These are phyloP conservation scores for Comarum palustre DNA, from an alignment of 306 rosid species.

Conservation along the genomic window DNA sequence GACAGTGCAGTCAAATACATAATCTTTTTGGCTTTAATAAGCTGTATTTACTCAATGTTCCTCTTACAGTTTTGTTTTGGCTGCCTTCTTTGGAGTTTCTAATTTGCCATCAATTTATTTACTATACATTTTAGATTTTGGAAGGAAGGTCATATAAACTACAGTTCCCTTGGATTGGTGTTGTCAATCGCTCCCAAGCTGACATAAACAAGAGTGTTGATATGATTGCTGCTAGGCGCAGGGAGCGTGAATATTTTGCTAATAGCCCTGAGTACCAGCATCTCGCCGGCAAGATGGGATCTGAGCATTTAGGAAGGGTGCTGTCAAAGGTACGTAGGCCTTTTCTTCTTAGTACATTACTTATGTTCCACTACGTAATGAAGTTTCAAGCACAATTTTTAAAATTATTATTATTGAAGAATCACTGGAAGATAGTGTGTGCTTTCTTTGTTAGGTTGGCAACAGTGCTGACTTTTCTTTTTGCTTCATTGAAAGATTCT, in stretches of 20 bases:
- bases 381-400: neutral
- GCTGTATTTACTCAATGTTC: neutral
- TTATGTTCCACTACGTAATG: neutral
- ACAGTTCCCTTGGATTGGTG: slow-evolving; percentile 53
- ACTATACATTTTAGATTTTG: slow-evolving; percentile 28
- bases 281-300: slow-evolving; percentile 41
- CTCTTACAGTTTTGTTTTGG: neutral
- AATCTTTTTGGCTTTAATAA: neutral
- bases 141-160: slow-evolving; percentile 44
- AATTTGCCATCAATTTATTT: neutral
- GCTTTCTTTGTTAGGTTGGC: neutral
- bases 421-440: neutral
- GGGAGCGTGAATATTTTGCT: slow-evolving; percentile 45
- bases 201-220: slow-evolving; percentile 49
- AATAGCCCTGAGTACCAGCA: slow-evolving; percentile 38
- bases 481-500: neutral
- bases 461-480: neutral
- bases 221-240: slow-evolving; percentile 47
- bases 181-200: slow-evolving; percentile 52
- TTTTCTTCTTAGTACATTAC: neutral
- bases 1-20: neutral
- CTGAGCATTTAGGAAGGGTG: slow-evolving; percentile 48
- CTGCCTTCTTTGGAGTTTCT: neutral
- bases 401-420: neutral
- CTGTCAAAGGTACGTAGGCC: slow-evolving; percentile 38